Base-by-base conservation (phyloP, 805 yeast genomes). In the Yamadazyma laniorum region DNA sequence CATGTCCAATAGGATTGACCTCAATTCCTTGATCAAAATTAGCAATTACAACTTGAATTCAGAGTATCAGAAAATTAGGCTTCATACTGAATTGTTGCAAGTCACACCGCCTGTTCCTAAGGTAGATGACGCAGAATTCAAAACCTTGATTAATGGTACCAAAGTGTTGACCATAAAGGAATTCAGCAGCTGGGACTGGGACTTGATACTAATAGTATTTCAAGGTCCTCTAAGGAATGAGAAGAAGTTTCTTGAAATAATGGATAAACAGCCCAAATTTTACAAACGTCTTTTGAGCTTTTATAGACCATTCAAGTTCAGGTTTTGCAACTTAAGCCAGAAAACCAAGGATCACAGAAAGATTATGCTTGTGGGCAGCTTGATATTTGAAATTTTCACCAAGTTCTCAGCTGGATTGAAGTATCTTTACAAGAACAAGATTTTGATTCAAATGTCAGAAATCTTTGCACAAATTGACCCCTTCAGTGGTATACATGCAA, bases 151-250 rank as follows among this genome's bases (percentile, higher is more conserved):
- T 5, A 63, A 66, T 19, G 82, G 81, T 33, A 79, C 95, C 0
- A 80, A 73, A 46, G 89, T 93, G 1, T 59, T 88, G 27, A 73
- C 82, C 4, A 80, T 95, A 0, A 93, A 91, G 53, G 86, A 82
- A 37, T 89, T 73, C 53, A 67, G 79, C 1, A 79, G 78, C 35
- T 93, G 99, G 99, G 81, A 89, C 52, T 90, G 97, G 95, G 76
- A 73, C 18, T 65, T 81, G 1, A 66, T 93, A 0, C 65, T 75
- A 13, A 84, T 80, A 41, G 62, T 93, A n/a, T 74, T 88, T 49
- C 82, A 75, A 48, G 96, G 96, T 0, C 96, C 97, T 0, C 60
- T 93, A n/a, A 59, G 77, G 41, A 82, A 78, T 50, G 82, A 85
- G 0, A 77, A 70, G 46, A 67, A 87, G 34, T 69, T 93, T 29